phyloP scores from a whole-genome alignment of 257 asterid species.

The Solanum piurae region DNA sequence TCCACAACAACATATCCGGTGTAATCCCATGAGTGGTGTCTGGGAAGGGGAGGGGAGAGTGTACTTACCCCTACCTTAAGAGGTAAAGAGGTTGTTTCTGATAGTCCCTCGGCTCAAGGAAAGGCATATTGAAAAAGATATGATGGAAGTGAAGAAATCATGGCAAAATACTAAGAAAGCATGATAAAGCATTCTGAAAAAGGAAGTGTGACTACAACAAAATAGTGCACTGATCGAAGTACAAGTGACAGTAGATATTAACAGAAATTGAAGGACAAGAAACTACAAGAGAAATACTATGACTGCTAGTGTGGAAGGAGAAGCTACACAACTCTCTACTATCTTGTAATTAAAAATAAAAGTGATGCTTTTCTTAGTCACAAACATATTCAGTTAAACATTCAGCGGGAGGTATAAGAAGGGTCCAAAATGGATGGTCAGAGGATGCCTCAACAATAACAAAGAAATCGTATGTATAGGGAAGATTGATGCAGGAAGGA shows the following conservation, averaged over 20 bases:
- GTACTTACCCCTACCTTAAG: neutral
- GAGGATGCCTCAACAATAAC: neutral
- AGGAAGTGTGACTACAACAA: neutral
- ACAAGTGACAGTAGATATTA: neutral
- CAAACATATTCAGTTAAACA: neutral
- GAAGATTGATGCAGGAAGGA: neutral
- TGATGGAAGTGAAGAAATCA: neutral
- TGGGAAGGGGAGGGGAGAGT: neutral
- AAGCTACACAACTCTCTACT: neutral
- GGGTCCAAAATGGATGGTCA: neutral
- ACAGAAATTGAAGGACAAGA: neutral
- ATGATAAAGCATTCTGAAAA: neutral
- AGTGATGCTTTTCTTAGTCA: neutral
- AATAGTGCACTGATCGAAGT: neutral
- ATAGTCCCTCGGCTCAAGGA: neutral
- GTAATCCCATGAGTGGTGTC: neutral
- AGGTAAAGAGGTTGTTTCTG: neutral
- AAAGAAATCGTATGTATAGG: neutral
- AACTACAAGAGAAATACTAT: neutral
- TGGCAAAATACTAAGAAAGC: neutral
- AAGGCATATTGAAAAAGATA: neutral
- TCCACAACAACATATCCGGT: neutral
- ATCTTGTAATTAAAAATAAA: neutral
- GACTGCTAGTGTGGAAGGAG: neutral
- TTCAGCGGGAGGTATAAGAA: neutral